Percentiles rank a stretch among this genome's conserved stretches.
Conservation (phyloP, 495 filamentous ascomycete genomes). For the Aspergillus incahuasiensis region DNA sequence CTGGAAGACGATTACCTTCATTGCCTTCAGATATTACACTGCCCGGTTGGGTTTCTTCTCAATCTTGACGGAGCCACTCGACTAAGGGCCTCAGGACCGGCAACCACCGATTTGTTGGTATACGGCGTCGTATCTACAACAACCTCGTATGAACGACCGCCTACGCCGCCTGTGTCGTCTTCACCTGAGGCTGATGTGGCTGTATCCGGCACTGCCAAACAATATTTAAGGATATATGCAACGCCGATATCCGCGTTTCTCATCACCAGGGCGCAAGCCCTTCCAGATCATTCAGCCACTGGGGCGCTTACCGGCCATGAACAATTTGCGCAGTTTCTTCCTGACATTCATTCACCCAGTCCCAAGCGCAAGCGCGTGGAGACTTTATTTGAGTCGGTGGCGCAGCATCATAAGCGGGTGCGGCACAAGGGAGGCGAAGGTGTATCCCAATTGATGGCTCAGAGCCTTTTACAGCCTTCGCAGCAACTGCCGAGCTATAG, state of each 20-base stretch:
- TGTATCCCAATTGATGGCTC: slow-evolving; percentile 53
- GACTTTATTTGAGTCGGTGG: slow-evolving; percentile 56
- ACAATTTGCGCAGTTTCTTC: slow-evolving; percentile 36
- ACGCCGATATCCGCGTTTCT: slow-evolving; percentile 33
- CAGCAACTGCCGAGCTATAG: slow-evolving; percentile 33
- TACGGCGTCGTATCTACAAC: slow-evolving; percentile 43
- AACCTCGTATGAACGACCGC: slow-evolving; percentile 30
- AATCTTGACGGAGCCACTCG: slow-evolving; percentile 22
- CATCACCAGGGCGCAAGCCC: slow-evolving; percentile 30
- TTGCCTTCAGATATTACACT: slow-evolving; percentile 32
- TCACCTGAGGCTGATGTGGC: slow-evolving; percentile 26
- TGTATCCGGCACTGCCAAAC: not conserved
- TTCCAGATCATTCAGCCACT: slow-evolving; percentile 29
- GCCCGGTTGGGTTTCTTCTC: slow-evolving; percentile 39
- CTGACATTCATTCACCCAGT: slow-evolving; percentile 38
- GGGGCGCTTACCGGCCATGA: slow-evolving; percentile 16
- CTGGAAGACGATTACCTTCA: slow-evolving; percentile 32
- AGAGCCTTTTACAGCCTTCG: slow-evolving; percentile 28
- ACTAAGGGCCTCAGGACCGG: slow-evolving; percentile 18
- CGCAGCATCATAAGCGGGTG: slow-evolving; percentile 50
- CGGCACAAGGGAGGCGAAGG: slow-evolving; percentile 52
- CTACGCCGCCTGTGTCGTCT: slow-evolving; percentile 46
- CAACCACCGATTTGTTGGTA: slow-evolving; percentile 51
- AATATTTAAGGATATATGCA: slow-evolving; percentile 40
- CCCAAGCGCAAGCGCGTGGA: slow-evolving; percentile 53